These are phyloP conservation scores for Melanomma pulvis-pyrius DNA, from an alignment of 495 filamentous ascomycete genomes.

Conservation along the genomic window DNA sequence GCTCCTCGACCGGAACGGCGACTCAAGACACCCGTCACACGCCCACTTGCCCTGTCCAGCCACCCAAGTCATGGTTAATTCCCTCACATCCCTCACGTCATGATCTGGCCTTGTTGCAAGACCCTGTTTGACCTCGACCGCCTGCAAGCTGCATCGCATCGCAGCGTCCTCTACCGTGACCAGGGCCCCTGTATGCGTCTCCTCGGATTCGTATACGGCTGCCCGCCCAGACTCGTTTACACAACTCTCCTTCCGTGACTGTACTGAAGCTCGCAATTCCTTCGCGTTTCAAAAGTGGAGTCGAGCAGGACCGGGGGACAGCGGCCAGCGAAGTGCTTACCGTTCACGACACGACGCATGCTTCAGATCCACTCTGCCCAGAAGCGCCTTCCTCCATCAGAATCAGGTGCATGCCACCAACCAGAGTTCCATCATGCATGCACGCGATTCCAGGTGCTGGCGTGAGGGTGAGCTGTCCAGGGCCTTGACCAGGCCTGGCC, in stretches of 20 bases:
- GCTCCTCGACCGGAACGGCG: conserved; percentile 14
- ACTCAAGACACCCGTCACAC: conserved; percentile 20
- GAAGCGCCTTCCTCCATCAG: not conserved
- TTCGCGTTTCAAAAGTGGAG: not conserved
- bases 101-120: not conserved
- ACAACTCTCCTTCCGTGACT: not conserved
- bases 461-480: not conserved
- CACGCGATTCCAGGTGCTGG: not conserved
- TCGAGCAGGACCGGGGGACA: not conserved
- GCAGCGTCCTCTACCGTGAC: not conserved
- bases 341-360: not conserved
- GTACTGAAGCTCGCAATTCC: not conserved
- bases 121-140: not conserved
- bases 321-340: not conserved
- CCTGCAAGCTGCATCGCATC: not conserved
- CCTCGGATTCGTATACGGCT: not conserved
- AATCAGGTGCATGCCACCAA: not conserved
- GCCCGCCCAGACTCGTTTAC: conserved; percentile 8
- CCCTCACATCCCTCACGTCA: conserved; percentile 4
- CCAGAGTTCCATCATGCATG: not conserved
- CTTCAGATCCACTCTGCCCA: not conserved
- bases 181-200: conserved; percentile 7
- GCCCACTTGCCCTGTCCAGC: conserved; percentile 16
- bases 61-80: conserved; percentile 3
- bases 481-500: not conserved